These are phyloP conservation scores for Colletotrichum melonis DNA, from an alignment of 2,329 filamentous ascomycete genomes.

Conservation along the genomic window DNA sequence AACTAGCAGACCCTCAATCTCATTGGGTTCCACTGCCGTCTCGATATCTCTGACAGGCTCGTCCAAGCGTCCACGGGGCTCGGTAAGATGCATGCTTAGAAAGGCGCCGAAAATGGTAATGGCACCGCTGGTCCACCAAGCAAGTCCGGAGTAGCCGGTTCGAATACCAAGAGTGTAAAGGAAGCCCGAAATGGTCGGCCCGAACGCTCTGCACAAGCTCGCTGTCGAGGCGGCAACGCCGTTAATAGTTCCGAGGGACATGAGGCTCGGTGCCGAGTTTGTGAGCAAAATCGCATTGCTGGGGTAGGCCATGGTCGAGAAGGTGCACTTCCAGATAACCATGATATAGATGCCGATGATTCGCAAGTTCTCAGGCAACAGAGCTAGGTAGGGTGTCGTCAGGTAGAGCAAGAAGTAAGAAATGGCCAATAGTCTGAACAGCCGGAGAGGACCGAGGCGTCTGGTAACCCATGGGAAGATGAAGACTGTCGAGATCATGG, in stretches of 20 bases:
- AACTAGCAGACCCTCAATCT: constrained; percentile 26
- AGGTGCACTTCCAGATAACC: constrained; percentile 92
- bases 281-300: constrained; percentile 89
- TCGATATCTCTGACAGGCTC: constrained; percentile 55
- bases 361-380: constrained; percentile 79
- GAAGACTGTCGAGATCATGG: constrained; percentile 86
- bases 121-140: constrained; percentile 91
- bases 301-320: constrained; percentile 91
- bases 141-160: constrained; percentile 85
- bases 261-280: constrained; percentile 85
- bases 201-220: constrained; percentile 87
- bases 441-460: constrained; percentile 80
- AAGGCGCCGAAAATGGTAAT: constrained; percentile 81
- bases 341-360: constrained; percentile 81
- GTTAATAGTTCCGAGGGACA: constrained; percentile 91
- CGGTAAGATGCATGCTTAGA: constrained; percentile 80
- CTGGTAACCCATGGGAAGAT: constrained; percentile 84
- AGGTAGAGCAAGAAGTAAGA: constrained; percentile 91
- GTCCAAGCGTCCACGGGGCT: constrained; percentile 62
- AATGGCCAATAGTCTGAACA: constrained; percentile 84
- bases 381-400: constrained; percentile 86
- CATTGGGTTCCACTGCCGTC: constrained; percentile 42
- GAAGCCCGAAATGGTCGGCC: constrained; percentile 87
- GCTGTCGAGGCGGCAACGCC: constrained; percentile 92
- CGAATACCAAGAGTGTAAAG: constrained; percentile 85